A percentile compares a stretch with the other conserved stretches of the same genome.
Evolutionary conservation across 805 yeast genomes (phyloP).

Genomic region (Candida orba): DNA sequence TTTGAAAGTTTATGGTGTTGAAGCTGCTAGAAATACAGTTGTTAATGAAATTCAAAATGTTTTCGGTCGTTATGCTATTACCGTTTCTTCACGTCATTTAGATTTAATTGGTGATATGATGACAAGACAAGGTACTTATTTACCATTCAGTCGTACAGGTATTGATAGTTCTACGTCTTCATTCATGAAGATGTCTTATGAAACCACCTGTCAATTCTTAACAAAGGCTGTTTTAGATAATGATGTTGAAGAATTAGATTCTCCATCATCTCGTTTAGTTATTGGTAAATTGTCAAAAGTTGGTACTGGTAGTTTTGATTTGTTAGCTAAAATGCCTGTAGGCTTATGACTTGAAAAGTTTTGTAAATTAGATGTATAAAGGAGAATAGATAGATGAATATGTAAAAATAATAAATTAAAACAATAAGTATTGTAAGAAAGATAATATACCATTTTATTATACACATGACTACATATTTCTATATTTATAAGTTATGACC

Average conservation of each 20-base stretch:
- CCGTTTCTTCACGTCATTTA: conserved; percentile 88
- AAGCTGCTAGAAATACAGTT: conserved; percentile 97
- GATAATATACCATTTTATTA: background rate
- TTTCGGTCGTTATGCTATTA: conserved; percentile 91
- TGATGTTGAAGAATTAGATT: conserved; percentile 78
- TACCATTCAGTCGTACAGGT: conserved; percentile 98
- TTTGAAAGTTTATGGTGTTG: conserved; percentile 89
- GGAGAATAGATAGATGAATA: background rate
- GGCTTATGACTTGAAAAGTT: background rate
- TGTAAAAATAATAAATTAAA: background rate
- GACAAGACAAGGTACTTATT: conserved; percentile 97
- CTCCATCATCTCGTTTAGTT: conserved; percentile 91
- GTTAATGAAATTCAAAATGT: conserved; percentile 94
- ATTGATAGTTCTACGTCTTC: conserved; percentile 93
- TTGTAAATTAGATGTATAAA: conserved; percentile 1
- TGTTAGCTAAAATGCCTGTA: conserved; percentile 37
- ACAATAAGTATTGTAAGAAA: too few species aligned
- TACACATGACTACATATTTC: too few species aligned
- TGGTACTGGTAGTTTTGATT: conserved; percentile 95
- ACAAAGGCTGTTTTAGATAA: conserved; percentile 94
- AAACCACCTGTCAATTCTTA: conserved; percentile 94
- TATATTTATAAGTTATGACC: too few species aligned
- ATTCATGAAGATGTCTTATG: conserved; percentile 98
- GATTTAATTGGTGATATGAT: conserved; percentile 97
- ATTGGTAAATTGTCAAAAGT: conserved; percentile 84